A percentile compares a stretch with the other conserved stretches of the same genome.
Evolutionary conservation across 1,284 basidiomycete genomes (phyloP).

Genomic region (Puccinia triticina): DNA sequence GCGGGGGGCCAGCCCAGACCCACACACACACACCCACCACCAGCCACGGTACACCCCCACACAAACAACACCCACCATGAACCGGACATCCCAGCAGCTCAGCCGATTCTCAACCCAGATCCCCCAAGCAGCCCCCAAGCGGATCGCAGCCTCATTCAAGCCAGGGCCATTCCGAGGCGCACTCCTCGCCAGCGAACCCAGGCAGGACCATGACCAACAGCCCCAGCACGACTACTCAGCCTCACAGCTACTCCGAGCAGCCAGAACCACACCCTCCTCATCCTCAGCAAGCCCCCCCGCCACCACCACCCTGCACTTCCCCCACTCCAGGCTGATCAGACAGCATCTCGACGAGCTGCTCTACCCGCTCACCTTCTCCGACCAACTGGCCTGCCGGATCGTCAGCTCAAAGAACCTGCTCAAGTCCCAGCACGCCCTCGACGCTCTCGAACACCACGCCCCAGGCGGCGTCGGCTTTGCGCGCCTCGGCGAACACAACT

Average conservation of each 20-base stretch:
- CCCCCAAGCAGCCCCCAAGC: not conserved
- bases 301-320: conserved; percentile 21
- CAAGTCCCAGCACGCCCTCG: conserved; percentile 35
- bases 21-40: too few relatives aligned
- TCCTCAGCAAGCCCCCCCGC: not conserved
- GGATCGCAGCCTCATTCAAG: conserved; percentile 36
- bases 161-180: conserved; percentile 38
- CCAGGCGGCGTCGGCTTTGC: conserved; percentile 32
- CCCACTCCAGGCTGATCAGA: conserved; percentile 38
- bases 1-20: too few relatives aligned
- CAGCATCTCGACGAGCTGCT: conserved; percentile 43
- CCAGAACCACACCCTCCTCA: not conserved
- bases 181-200: conserved; percentile 10
- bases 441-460: not conserved
- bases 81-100: not conserved
- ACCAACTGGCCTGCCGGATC: conserved; percentile 43
- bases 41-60: too few relatives aligned
- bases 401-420: conserved; percentile 47
- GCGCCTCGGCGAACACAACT: conserved; percentile 44
- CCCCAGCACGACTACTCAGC: conserved; percentile 22
- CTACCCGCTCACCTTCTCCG: conserved; percentile 38
- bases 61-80: too few relatives aligned
- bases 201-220: not conserved
- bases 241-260: conserved; percentile 15
- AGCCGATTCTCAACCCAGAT: not conserved